Evolutionary conservation across 2,329 filamentous ascomycete species (phyloP), one percentile per base, ranked within the genome.

Genomic region (Penicillium corylophilum): DNA sequence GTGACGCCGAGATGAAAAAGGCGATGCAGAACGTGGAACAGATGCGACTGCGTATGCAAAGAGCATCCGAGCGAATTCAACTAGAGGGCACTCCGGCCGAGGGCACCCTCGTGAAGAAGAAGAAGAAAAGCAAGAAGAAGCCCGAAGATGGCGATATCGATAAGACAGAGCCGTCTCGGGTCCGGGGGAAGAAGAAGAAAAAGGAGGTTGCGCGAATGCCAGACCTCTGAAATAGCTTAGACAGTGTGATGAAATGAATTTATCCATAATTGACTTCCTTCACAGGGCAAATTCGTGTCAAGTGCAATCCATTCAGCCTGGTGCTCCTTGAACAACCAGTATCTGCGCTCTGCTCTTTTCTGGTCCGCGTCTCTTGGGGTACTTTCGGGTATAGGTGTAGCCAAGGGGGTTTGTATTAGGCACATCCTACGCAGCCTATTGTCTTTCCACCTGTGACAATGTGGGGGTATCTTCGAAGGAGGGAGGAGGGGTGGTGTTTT

Each of bases 21-120:
- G 94, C 93, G 8, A 85, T 96, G 78, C 86, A 87, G 69, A 89
- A 96, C 70, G 89, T 99, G 3, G 93, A 97, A 75, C 80, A 86
- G 46, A 75, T 95, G 53, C 80, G 94, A 46, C 77, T 96, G 50
- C 90, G 96, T 73, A 96, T 97, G 91, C 76, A 79, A 57, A 67
- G 77, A 50, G 73, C 70, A 29, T 73, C 74, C 9, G 77, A 79
- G 54, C 70, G 75, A n/a, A 73, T 77, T 20, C 63, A 73, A 23
- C 70, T 85, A 20, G 82, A 74, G 35, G 74, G 73, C 4, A 71
- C 74, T 18, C 72, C 75, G 20, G 63, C 69, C 4, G 77, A 78
- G 46, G 77, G 77, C 15, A 73, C 67, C 12, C 60, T 78, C 15
- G 71, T 79, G 66, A 88, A 86, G 73, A 86, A 83, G 73, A 86